Conservation (phyloP, 2,329 filamentous ascomycete species). For the Alternaria brassicicola region DNA sequence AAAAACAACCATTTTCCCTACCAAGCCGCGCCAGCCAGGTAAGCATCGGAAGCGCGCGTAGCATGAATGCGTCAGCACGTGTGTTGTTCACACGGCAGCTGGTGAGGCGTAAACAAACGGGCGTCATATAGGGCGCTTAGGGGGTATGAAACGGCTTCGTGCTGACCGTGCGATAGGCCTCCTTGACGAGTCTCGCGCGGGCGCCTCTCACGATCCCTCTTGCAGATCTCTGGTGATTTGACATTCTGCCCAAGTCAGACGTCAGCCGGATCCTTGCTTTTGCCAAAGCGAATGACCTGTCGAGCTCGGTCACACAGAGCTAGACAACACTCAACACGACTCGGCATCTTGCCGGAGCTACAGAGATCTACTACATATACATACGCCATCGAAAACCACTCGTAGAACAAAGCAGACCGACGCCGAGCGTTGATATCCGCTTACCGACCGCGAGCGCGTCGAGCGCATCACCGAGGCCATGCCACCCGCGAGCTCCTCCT, state of each 20-base stretch:
- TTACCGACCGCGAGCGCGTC: constrained; percentile 15
- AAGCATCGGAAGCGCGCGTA: constrained; percentile 30
- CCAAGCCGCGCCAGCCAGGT: constrained; percentile 20
- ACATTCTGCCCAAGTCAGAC: constrained; percentile 35
- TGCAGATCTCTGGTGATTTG: constrained; percentile 46
- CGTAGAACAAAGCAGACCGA: constrained; percentile 13
- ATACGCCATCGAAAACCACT: constrained; percentile 20
- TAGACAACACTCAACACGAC: constrained; percentile 39
- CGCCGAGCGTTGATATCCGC: constrained; percentile 8
- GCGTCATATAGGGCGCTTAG: constrained; percentile 17
- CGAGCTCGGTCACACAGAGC: constrained; percentile 42
- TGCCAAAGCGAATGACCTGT: constrained; percentile 48
- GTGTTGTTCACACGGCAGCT: constrained; percentile 9
- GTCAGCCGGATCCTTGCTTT: constrained; percentile 47
- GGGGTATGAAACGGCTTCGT: constrained; percentile 18
- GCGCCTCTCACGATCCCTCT: constrained; percentile 37
- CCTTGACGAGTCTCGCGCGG: constrained; percentile 35
- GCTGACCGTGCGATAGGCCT: constrained; percentile 38
- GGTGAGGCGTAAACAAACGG: constrained; percentile 11
- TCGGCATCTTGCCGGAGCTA: constrained; percentile 35
- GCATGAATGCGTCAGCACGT: constrained; percentile 8
- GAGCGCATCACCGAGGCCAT: constrained; percentile 30
- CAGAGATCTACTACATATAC: constrained; percentile 27
- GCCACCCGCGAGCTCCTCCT: constrained; percentile 50
- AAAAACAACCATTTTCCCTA: constrained; percentile 14